phyloP scores from a whole-genome alignment of 805 yeast species.

The Candida silvicultrix region DNA sequence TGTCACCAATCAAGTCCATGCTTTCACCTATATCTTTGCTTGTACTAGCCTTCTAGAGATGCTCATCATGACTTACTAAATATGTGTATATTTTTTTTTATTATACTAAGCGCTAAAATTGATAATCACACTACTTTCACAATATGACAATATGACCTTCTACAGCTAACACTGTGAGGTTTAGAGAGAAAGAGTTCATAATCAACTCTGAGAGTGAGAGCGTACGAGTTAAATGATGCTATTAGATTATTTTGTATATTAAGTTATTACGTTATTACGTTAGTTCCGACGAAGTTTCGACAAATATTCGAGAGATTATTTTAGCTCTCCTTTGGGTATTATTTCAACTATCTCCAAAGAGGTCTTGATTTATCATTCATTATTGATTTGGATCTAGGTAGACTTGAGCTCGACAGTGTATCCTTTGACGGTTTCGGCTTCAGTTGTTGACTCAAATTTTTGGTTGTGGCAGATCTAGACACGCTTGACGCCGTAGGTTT shows the following conservation, averaged over 20 bases:
- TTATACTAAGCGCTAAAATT: not conserved
- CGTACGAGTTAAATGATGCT: no score
- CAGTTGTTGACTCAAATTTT: constrained; percentile 4
- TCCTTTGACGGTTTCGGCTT: not conserved
- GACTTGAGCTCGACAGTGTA: not conserved
- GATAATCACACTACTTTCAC: not conserved
- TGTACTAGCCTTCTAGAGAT: not conserved
- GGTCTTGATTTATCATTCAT: constrained; percentile 10
- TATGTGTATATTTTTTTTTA: not conserved
- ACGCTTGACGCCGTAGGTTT: constrained; percentile 18
- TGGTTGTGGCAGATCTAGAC: constrained; percentile 13
- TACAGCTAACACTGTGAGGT: no score
- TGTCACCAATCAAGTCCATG: constrained; percentile 86
- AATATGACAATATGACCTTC: no score
- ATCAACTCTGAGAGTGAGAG: no score
- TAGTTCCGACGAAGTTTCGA: no score
- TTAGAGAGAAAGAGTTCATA: no score
- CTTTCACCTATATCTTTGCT: constrained; percentile 24
- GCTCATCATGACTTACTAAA: not conserved
- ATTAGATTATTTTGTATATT: no score
- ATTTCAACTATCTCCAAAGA: constrained; percentile 8
- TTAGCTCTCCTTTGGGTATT: constrained; percentile 69
- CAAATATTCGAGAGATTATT: constrained; percentile 53
- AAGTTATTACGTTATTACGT: no score
- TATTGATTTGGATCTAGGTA: constrained; percentile 7